Base-by-base conservation (phyloP, 345 rosid genomes). In the Moringa oleifera region DNA sequence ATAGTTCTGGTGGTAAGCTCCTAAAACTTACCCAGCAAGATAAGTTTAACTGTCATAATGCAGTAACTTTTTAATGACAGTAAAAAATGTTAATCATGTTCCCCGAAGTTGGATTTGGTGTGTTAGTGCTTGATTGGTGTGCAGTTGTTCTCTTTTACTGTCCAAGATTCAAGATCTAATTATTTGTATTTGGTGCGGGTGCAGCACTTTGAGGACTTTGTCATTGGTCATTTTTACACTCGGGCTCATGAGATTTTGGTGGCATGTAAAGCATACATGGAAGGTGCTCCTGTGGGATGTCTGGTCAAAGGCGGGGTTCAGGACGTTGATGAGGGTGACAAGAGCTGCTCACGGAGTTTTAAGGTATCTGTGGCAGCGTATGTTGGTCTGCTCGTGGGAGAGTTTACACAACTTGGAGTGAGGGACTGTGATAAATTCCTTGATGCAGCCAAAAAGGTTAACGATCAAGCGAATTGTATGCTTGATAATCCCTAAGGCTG, bases 131-230 rank as follows among this genome's bases (percentile, higher is more conserved):
- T 41, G 47, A 9, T 41, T 41, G 47, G 17, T 16, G 12, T 41
- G 47, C 47, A 41, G 1, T 15, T 28, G 33, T 28, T 28, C 3
- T 28, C 33, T 28, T 47, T 47, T 13, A 47, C n/a, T n/a, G n/a
- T n/a, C n/a, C n/a, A n/a, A n/a, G 19, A 51, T 20, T 18, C 11
- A 51, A 51, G 2, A 18, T 20, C 23, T 51, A 18, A 51, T 51
- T 21, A 18, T 51, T 51, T 20, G n/a, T 19, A 15, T 67, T 53
- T 18, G 75, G 54, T 62, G 58, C 66, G 73, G 59, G 8, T 73
- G 77, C 76, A 93, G 97, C 83, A 88, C 76, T 93, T 93, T 53
- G 81, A 83, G 78, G 88, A 83, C 64, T 90, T 86, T 46, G 74
- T 82, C 20, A 60, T 66, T 65, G 98, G 97, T 18, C 96, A 86